Evolutionary conservation across 148 eudicot genomes (phyloP).

Genomic region (Arbutus unedo): DNA sequence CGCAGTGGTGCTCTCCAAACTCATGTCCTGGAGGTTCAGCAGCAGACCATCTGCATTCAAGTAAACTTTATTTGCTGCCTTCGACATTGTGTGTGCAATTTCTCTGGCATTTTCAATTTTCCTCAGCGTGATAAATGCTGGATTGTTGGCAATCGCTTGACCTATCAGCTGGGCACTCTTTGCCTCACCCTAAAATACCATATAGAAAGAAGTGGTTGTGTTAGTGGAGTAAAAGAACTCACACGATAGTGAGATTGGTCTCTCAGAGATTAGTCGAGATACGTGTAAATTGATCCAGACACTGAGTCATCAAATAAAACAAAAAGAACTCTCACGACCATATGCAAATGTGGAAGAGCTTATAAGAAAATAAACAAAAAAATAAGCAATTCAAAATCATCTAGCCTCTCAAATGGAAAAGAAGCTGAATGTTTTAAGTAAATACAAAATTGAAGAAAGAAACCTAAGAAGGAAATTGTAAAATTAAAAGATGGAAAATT

Average conservation of each 20-base stretch:
- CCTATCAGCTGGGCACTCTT: slow-evolving; percentile 95
- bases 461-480: background rate
- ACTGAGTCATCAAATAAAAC: no score
- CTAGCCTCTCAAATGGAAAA: background rate
- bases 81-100: slow-evolving; percentile 61
- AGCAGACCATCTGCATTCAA: slow-evolving; percentile 66
- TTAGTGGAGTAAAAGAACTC: background rate
- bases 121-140: slow-evolving; percentile 83
- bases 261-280: no score
- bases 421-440: background rate
- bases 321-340: background rate
- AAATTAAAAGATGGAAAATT: background rate
- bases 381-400: background rate
- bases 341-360: background rate
- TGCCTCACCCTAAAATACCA: slow-evolving; percentile 74
- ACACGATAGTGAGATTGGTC: background rate
- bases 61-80: slow-evolving; percentile 62
- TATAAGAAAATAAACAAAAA: background rate
- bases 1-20: slow-evolving; percentile 21
- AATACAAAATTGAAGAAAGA: background rate
- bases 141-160: slow-evolving; percentile 87
- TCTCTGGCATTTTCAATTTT: slow-evolving; percentile 88
- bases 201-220: background rate
- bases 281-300: no score
- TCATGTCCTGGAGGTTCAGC: slow-evolving; percentile 70